These are phyloP conservation scores for Aspergillus sp. DNA, from an alignment of 2,329 filamentous ascomycete species.

Conservation along the genomic window DNA sequence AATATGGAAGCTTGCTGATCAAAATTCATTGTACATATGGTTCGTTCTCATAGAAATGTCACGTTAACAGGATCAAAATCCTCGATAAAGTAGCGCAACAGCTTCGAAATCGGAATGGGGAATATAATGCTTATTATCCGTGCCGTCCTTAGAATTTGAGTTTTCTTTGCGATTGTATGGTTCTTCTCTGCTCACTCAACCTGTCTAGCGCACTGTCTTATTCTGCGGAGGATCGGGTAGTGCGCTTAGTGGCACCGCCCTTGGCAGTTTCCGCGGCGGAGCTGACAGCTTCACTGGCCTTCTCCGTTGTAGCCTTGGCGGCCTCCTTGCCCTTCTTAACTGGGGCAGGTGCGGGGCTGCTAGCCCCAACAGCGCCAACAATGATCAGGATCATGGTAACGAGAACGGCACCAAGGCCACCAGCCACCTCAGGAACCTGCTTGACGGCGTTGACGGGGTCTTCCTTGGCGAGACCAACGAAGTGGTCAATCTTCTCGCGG, in stretches of 20 bases:
- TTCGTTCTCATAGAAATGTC: slow-evolving; percentile 14
- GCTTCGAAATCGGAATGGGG: slow-evolving; percentile 6
- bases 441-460: slow-evolving; percentile 82
- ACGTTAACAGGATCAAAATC: slow-evolving; percentile 4
- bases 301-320: slow-evolving; percentile 58
- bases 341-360: slow-evolving; percentile 63
- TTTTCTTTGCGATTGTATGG: neutral
- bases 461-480: slow-evolving; percentile 78
- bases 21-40: slow-evolving; percentile 13
- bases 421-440: slow-evolving; percentile 89
- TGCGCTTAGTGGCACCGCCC: slow-evolving; percentile 64
- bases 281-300: slow-evolving; percentile 65
- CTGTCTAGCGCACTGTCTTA: slow-evolving; percentile 20
- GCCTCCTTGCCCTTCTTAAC: slow-evolving; percentile 76
- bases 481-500: slow-evolving; percentile 90
- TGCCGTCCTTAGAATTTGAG: neutral
- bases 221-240: slow-evolving; percentile 46
- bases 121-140: slow-evolving; percentile 3
- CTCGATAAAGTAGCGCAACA: slow-evolving; percentile 2
- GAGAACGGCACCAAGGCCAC: slow-evolving; percentile 69
- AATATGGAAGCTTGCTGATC: neutral
- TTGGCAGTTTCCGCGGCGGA: slow-evolving; percentile 73
- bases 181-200: neutral
- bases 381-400: slow-evolving; percentile 71
- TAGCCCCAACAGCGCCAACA: slow-evolving; percentile 63